phyloP scores from a whole-genome alignment of 139 green algal genomes.

The Pycnococcus provasolii region DNA sequence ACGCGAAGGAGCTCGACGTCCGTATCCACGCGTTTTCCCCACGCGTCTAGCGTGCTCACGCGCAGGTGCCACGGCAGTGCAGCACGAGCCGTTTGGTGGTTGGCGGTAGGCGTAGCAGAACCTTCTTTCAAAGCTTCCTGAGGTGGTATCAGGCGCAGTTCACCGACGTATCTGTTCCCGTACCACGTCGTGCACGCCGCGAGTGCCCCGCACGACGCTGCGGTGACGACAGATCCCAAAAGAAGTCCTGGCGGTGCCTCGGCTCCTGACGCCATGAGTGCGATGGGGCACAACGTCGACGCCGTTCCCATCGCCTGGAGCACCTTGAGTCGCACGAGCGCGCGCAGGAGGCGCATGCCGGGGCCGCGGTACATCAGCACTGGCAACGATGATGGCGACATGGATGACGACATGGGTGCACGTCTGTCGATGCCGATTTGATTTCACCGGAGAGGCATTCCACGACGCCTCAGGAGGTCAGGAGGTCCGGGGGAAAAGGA shows the following conservation, averaged over 20 bases:
- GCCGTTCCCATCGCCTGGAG: neutral
- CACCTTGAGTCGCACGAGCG: slow-evolving; percentile 12
- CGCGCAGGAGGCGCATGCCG: neutral
- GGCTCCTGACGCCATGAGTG: neutral
- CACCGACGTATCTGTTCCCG: slow-evolving; percentile 8
- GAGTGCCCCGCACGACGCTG: neutral
- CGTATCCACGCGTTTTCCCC: slow-evolving; percentile 9
- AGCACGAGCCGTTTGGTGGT: no score
- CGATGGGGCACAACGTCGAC: neutral
- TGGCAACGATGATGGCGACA: no score
- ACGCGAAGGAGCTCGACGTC: neutral
- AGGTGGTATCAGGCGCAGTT: neutral
- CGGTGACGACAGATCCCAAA: neutral
- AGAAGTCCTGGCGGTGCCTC: neutral
- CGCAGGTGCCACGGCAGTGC: neutral
- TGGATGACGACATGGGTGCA: no score
- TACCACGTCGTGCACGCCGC: neutral
- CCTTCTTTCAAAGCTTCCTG: no score
- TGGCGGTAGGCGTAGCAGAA: no score
- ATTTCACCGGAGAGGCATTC: no score
- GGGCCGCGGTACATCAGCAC: slow-evolving; percentile 5
- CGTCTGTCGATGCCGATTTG: no score
- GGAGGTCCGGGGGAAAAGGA: no score
- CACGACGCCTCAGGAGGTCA: no score
- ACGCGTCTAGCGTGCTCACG: slow-evolving; percentile 5